Conservation (phyloP, 768 basidiomycete genomes). For the Suillus brevipes region DNA sequence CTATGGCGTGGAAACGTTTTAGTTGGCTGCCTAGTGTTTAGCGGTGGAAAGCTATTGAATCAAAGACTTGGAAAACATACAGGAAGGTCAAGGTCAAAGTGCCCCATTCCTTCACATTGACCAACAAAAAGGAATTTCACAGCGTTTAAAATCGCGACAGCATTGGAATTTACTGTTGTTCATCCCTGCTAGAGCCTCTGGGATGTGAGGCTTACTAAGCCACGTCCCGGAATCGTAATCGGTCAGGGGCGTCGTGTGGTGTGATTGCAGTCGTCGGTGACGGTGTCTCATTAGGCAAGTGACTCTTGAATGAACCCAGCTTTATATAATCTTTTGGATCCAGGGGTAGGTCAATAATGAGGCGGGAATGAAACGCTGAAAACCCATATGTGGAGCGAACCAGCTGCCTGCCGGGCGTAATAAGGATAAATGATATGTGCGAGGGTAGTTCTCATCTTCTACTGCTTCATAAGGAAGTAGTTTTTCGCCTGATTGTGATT, state of each 20-base stretch:
- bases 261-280: constrained; percentile 1
- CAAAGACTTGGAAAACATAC: neutral
- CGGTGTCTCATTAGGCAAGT: constrained; percentile 1
- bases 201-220: neutral
- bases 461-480: constrained; percentile 36
- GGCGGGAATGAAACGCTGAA: constrained; percentile 30
- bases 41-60: neutral
- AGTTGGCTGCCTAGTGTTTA: neutral
- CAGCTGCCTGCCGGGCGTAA: constrained; percentile 30
- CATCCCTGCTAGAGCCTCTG: constrained; percentile 10
- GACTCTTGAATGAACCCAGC: neutral
- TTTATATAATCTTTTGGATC: neutral
- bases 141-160: constrained; percentile 17
- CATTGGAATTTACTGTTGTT: constrained; percentile 28
- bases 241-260: neutral
- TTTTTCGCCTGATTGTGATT: constrained; percentile 27
- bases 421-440: constrained; percentile 31
- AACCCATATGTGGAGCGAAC: constrained; percentile 33
- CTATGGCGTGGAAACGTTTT: too few relatives aligned
- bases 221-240: neutral
- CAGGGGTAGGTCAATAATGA: constrained; percentile 32
- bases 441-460: constrained; percentile 33
- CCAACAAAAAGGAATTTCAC: constrained; percentile 5
- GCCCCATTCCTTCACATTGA: neutral
- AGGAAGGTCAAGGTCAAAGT: constrained; percentile 14